Conservation (phyloP, 2,329 filamentous ascomycete genomes). For the Diplodia sapinea region DNA sequence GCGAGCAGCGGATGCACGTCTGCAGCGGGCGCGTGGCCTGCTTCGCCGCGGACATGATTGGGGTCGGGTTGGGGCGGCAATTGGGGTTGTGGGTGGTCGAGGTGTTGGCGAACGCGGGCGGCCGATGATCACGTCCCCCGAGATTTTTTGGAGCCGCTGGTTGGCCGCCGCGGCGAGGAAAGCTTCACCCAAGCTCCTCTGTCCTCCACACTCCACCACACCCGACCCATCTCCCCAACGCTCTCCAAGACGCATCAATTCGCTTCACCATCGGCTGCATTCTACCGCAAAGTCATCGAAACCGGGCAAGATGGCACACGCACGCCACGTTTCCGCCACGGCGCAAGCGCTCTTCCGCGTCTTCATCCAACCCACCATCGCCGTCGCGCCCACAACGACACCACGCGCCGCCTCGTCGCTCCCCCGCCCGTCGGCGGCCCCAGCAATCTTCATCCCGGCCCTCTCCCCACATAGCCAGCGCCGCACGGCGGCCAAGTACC, state of each 20-base stretch:
- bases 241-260: neutral
- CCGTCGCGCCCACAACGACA: constrained; percentile 16
- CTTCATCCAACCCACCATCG: constrained; percentile 43
- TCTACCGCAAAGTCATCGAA: neutral
- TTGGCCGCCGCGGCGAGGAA: constrained; percentile 15
- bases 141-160: constrained; percentile 25
- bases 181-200: constrained; percentile 20
- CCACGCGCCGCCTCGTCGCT: constrained; percentile 37
- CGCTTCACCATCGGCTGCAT: too few species aligned
- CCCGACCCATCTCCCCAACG: neutral
- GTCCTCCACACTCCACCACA: neutral
- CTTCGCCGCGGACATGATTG: constrained; percentile 44
- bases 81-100: constrained; percentile 29
- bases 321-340: constrained; percentile 42
- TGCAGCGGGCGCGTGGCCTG: constrained; percentile 44
- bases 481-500: constrained; percentile 38
- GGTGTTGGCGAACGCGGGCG: neutral
- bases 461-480: constrained; percentile 25
- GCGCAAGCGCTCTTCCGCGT: constrained; percentile 52
- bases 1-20: constrained; percentile 38
- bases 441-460: neutral
- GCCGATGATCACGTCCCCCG: constrained; percentile 18
- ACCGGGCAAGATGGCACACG: constrained; percentile 24
- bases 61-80: constrained; percentile 29
- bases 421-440: constrained; percentile 1